A percentile compares a stretch with the other conserved stretches of the same genome.
phyloP scores from a whole-genome alignment of 225 moss, liverwort and hornwort genomes.

The Thuidium tamariscinum region DNA sequence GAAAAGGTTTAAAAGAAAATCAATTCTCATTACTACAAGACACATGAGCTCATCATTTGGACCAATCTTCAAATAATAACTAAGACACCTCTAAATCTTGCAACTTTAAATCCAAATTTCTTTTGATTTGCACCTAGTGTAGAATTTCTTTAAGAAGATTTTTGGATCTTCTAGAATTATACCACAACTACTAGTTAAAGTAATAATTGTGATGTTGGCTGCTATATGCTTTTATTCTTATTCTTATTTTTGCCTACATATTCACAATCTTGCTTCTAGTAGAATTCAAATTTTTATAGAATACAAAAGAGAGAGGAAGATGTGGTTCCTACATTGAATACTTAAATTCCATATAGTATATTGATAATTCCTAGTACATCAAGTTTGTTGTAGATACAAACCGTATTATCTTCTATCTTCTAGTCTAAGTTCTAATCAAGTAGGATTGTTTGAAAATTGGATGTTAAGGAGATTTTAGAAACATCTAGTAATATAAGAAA shows the following conservation, averaged over 20 bases:
- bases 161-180: not conserved
- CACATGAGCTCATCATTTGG: too few species aligned
- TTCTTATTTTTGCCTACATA: not conserved
- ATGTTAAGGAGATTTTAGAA: not conserved
- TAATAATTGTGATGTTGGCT: not conserved
- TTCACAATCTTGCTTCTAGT: not conserved
- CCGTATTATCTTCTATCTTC: not conserved
- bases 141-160: not conserved
- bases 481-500: not conserved
- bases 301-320: not conserved
- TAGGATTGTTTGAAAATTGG: accelerated
- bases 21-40: too few species aligned
- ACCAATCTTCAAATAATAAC: too few species aligned
- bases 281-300: not conserved
- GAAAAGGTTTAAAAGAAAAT: too few species aligned
- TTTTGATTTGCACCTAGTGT: not conserved
- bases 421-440: not conserved
- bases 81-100: not conserved
- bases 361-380: accelerated
- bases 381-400: not conserved
- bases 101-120: accelerated
- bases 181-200: not conserved
- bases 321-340: not conserved
- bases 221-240: not conserved
- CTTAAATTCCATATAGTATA: not conserved